phyloP scores from a whole-genome alignment of 495 filamentous ascomycete genomes.

The Talaromyces thailandensis region DNA sequence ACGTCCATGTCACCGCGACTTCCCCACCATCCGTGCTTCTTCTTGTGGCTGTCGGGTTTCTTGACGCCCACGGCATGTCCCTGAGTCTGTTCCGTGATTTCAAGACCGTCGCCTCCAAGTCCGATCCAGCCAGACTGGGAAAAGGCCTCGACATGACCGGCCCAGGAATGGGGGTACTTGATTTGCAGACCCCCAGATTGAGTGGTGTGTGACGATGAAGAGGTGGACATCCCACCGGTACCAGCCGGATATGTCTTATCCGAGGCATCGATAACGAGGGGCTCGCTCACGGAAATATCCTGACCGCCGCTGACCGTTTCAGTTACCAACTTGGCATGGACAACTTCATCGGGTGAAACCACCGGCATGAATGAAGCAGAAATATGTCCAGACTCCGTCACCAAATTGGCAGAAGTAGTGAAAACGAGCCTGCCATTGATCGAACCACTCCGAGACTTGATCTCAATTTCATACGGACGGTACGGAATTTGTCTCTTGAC shows the following conservation, averaged over 20 bases:
- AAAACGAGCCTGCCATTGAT: conserved; percentile 10
- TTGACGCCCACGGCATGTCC: conserved; percentile 7
- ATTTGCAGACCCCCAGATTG: conserved; percentile 7
- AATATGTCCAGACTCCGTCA: conserved; percentile 6
- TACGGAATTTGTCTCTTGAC: conserved; percentile 1
- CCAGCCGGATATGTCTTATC: background rate
- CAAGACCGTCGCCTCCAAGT: conserved; percentile 9
- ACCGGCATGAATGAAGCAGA: conserved; percentile 7
- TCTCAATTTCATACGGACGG: conserved; percentile 12
- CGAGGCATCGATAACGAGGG: background rate
- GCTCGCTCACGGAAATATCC: conserved; percentile 6
- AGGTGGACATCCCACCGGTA: background rate
- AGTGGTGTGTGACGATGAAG: conserved; percentile 8
- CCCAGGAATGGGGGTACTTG: conserved; percentile 11
- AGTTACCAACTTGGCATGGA: conserved; percentile 1
- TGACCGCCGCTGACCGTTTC: conserved; percentile 5
- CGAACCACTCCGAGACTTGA: conserved; percentile 8
- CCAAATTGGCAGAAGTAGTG: conserved; percentile 5
- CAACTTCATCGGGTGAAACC: background rate
- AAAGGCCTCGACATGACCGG: conserved; percentile 8
- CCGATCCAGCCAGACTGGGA: background rate
- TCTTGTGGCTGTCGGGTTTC: background rate
- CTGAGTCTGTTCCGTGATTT: conserved; percentile 6
- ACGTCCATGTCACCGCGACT: conserved; percentile 12
- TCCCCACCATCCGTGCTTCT: conserved; percentile 10